phyloP scores from a whole-genome alignment of 2,329 filamentous ascomycete genomes.

The Microsporum audouinii region DNA sequence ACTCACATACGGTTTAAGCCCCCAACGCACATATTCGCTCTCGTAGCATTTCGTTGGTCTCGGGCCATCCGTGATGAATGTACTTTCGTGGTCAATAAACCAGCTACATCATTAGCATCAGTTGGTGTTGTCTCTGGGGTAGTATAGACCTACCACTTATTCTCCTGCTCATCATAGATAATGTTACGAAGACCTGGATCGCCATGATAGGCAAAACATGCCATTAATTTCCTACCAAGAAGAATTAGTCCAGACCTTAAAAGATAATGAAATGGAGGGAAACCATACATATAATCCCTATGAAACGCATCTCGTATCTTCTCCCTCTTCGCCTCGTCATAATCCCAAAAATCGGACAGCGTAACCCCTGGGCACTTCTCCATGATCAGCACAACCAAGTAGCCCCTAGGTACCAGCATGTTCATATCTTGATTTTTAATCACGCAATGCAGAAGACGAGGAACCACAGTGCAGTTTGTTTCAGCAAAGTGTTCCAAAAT shows the following conservation, averaged over 20 bases:
- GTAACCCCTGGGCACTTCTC: conserved; percentile 10
- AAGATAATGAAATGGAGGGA: neutral
- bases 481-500: neutral
- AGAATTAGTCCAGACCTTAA: neutral
- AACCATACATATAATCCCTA: neutral
- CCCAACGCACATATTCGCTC: no score
- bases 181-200: conserved; percentile 1
- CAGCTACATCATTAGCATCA: neutral
- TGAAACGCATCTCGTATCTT: conserved; percentile 8
- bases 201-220: neutral
- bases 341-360: conserved; percentile 5
- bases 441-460: neutral
- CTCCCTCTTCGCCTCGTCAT: neutral
- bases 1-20: no score
- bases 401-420: conserved; percentile 5
- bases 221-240: neutral
- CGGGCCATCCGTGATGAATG: neutral
- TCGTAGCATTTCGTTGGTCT: no score
- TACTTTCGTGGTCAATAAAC: neutral
- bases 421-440: neutral
- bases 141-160: conserved; percentile 1
- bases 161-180: conserved; percentile 4
- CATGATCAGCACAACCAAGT: conserved; percentile 8
- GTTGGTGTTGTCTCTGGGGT: neutral
- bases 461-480: neutral